phyloP scores from a whole-genome alignment of 768 basidiomycete genomes.

The Peribolospora baueri region DNA sequence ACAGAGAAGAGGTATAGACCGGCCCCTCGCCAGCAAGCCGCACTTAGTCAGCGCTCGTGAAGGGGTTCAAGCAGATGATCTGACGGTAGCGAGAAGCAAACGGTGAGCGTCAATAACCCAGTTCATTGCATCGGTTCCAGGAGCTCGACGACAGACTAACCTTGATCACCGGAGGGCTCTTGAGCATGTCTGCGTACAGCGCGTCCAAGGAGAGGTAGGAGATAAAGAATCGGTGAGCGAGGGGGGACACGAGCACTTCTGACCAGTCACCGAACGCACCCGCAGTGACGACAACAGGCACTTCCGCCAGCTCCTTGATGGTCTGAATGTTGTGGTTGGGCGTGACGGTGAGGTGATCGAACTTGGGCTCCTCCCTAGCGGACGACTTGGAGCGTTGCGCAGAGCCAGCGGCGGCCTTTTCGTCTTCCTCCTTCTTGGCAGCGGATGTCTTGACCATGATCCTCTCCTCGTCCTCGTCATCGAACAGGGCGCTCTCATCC shows the following conservation, averaged over 20 bases:
- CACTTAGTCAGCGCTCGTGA: too few species aligned
- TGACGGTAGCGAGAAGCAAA: too few species aligned
- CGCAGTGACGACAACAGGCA: constrained; percentile 8
- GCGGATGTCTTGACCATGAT: constrained; percentile 40
- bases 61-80: too few species aligned
- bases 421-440: constrained; percentile 18
- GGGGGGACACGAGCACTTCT: too few species aligned
- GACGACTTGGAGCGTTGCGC: constrained; percentile 55
- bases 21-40: too few species aligned
- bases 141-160: background rate
- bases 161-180: constrained; percentile 5
- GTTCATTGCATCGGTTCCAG: too few species aligned
- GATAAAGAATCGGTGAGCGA: too few species aligned
- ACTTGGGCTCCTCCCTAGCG: constrained; percentile 46
- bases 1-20: too few species aligned
- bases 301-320: constrained; percentile 58
- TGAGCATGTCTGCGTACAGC: constrained; percentile 2
- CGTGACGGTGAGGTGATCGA: constrained; percentile 50
- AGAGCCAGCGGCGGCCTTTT: constrained; percentile 30
- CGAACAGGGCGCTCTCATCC: constrained; percentile 68
- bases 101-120: too few species aligned
- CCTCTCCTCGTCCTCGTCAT: constrained; percentile 51
- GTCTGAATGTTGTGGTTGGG: constrained; percentile 89
- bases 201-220: too few species aligned
- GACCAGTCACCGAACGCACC: too few species aligned